phyloP scores from a whole-genome alignment of 1,139 yeast genomes.

The Blastobotrys apis region DNA sequence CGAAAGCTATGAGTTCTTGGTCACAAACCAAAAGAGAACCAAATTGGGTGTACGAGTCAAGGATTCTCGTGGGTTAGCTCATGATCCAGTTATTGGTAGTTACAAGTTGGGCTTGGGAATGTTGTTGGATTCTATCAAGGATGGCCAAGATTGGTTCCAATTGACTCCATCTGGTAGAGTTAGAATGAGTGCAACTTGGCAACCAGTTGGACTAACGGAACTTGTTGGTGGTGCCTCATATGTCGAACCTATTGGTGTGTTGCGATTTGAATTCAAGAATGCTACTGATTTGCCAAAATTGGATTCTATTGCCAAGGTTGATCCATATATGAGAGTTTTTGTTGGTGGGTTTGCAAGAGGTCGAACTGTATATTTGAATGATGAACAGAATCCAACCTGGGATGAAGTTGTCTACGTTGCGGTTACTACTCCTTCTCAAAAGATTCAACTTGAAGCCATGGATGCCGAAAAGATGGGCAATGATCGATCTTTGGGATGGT shows the following conservation, averaged over 20 bases:
- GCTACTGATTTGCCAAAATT: slow-evolving; percentile 76
- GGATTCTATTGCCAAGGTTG: slow-evolving; percentile 85
- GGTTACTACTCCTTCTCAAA: slow-evolving; percentile 75
- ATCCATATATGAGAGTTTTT: slow-evolving; percentile 81
- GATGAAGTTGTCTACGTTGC: slow-evolving; percentile 79
- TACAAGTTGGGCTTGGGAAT: slow-evolving; percentile 51
- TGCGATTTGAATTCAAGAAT: slow-evolving; percentile 65
- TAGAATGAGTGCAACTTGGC: slow-evolving; percentile 70
- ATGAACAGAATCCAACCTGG: slow-evolving; percentile 78
- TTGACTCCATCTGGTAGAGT: slow-evolving; percentile 64
- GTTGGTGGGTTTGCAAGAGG: slow-evolving; percentile 73
- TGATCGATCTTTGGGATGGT: slow-evolving; percentile 84
- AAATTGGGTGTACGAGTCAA: slow-evolving; percentile 62
- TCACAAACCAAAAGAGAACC: slow-evolving; percentile 67
- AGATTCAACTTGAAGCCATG: slow-evolving; percentile 81
- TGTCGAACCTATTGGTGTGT: slow-evolving; percentile 88
- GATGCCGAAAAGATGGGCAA: slow-evolving; percentile 73
- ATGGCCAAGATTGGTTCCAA: slow-evolving; percentile 72
- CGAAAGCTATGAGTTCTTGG: slow-evolving; percentile 61
- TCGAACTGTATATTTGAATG: slow-evolving; percentile 67
- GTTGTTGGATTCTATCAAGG: slow-evolving; percentile 70
- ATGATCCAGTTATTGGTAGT: slow-evolving; percentile 57
- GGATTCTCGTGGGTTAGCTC: slow-evolving; percentile 55
- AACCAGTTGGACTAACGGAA: slow-evolving; percentile 70
- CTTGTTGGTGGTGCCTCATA: slow-evolving; percentile 67